Percentiles rank a stretch among this genome's conserved stretches.
Conservation (phyloP, 805 yeast genomes). For the Torulaspora maleeae region DNA sequence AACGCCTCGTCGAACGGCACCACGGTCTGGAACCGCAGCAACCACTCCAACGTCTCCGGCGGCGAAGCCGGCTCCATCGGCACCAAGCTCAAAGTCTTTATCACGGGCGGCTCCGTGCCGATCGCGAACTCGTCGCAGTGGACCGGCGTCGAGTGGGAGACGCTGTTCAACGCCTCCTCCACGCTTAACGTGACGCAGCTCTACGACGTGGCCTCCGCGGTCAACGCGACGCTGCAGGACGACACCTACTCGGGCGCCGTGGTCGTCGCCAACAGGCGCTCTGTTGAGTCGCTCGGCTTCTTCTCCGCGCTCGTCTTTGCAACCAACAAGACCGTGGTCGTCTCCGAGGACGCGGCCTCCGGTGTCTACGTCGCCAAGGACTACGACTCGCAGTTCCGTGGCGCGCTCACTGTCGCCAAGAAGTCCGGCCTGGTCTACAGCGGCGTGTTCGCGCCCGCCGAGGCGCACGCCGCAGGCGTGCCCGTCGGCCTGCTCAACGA, state of each 20-base stretch:
- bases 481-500: slow-evolving; percentile 28
- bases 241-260: slow-evolving; percentile 22
- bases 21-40: slow-evolving; percentile 10
- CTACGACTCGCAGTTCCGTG: slow-evolving; percentile 20
- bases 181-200: slow-evolving; percentile 27
- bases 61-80: neutral
- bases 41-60: slow-evolving; percentile 10
- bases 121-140: slow-evolving; percentile 13
- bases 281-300: slow-evolving; percentile 29
- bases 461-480: slow-evolving; percentile 12
- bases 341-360: slow-evolving; percentile 16
- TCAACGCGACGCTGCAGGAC: slow-evolving; percentile 16
- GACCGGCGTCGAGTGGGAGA: slow-evolving; percentile 10
- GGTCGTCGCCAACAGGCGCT: slow-evolving; percentile 22
- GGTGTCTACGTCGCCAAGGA: slow-evolving; percentile 24
- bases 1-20: slow-evolving; percentile 6
- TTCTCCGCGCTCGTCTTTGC: slow-evolving; percentile 23
- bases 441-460: slow-evolving; percentile 27
- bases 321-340: slow-evolving; percentile 24
- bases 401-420: slow-evolving; percentile 24
- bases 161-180: slow-evolving; percentile 22
- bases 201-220: slow-evolving; percentile 13
- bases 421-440: slow-evolving; percentile 26
- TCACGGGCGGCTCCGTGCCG: slow-evolving; percentile 24
- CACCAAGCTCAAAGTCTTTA: slow-evolving; percentile 16